Percentiles rank a stretch among this genome's conserved stretches.
Evolutionary conservation across 257 asterid genomes (phyloP).

Genomic region (Ehretia macrophylla): DNA sequence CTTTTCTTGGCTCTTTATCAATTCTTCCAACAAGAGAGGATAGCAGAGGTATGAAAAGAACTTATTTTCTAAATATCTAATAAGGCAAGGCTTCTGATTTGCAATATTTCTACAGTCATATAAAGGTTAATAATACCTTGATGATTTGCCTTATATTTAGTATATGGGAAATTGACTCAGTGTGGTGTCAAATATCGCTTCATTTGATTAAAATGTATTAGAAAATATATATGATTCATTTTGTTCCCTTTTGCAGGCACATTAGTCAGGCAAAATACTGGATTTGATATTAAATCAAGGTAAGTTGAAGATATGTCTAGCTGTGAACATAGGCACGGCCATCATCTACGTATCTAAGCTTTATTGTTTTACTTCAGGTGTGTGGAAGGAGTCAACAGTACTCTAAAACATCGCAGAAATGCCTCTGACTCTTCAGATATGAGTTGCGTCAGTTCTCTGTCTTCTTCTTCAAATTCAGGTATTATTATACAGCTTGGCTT

Average conservation of each 20-base stretch:
- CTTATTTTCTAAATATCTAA: constrained; percentile 8
- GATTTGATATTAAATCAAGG: constrained; percentile 54
- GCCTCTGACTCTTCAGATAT: constrained; percentile 81
- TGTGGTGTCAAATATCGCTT: too few species aligned
- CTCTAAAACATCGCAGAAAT: constrained; percentile 61
- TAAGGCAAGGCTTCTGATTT: neutral
- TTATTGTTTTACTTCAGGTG: constrained; percentile 34
- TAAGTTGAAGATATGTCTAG: constrained; percentile 16
- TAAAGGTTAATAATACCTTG: too few species aligned
- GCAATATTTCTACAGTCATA: too few species aligned
- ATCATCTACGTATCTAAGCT: constrained; percentile 14
- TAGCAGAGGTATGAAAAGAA: constrained; percentile 47
- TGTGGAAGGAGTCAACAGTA: constrained; percentile 45
- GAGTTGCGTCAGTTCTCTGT: constrained; percentile 61
- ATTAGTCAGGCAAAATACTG: constrained; percentile 45
- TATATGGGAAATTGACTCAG: too few species aligned
- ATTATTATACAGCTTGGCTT: neutral
- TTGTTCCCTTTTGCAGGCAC: constrained; percentile 38
- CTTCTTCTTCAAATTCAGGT: constrained; percentile 71
- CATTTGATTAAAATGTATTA: too few species aligned
- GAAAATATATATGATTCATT: too few species aligned
- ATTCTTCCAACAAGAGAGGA: constrained; percentile 50
- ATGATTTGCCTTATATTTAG: too few species aligned
- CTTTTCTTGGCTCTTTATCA: constrained; percentile 64
- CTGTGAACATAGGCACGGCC: constrained; percentile 2